A percentile compares a stretch with the other conserved stretches of the same genome.
These are phyloP conservation scores for Geotrichum europaeum DNA, from an alignment of 1,139 yeast genomes.

Conservation along the genomic window DNA sequence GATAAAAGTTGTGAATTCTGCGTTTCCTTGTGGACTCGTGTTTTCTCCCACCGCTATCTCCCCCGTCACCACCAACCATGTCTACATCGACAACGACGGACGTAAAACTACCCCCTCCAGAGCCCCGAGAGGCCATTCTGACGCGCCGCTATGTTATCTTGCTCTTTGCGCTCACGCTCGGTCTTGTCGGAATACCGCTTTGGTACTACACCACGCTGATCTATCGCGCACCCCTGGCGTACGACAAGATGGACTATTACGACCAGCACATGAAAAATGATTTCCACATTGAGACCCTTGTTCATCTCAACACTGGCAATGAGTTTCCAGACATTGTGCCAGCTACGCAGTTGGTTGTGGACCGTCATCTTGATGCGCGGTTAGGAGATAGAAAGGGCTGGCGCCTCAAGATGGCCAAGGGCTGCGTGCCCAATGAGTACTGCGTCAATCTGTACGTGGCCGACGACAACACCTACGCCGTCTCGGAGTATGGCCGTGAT, in stretches of 20 bases:
- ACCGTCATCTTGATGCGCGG: slow-evolving; percentile 26
- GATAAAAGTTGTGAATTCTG: neutral
- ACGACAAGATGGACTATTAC: slow-evolving; percentile 44
- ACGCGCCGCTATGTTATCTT: slow-evolving; percentile 18
- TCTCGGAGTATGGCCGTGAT: slow-evolving; percentile 37
- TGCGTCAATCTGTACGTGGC: slow-evolving; percentile 31
- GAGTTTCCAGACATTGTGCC: slow-evolving; percentile 40
- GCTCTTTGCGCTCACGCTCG: slow-evolving; percentile 37
- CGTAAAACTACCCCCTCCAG: neutral
- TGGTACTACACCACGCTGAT: slow-evolving; percentile 68
- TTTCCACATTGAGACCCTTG: slow-evolving; percentile 50
- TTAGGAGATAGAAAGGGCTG: slow-evolving; percentile 27
- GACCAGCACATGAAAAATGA: slow-evolving; percentile 36
- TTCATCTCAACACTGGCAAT: slow-evolving; percentile 38
- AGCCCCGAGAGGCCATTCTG: neutral
- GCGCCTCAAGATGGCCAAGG: slow-evolving; percentile 12
- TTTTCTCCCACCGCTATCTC: neutral
- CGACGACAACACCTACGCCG: slow-evolving; percentile 31
- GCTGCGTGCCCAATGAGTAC: slow-evolving; percentile 8
- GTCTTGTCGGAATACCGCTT: slow-evolving; percentile 63
- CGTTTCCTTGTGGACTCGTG: neutral
- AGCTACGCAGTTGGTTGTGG: slow-evolving; percentile 41
- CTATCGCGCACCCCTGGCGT: slow-evolving; percentile 69
- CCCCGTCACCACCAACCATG: neutral
- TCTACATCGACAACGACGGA: neutral